Evolutionary conservation across 305 asterid genomes (phyloP).

Genomic region (Fraxinus velutina): DNA sequence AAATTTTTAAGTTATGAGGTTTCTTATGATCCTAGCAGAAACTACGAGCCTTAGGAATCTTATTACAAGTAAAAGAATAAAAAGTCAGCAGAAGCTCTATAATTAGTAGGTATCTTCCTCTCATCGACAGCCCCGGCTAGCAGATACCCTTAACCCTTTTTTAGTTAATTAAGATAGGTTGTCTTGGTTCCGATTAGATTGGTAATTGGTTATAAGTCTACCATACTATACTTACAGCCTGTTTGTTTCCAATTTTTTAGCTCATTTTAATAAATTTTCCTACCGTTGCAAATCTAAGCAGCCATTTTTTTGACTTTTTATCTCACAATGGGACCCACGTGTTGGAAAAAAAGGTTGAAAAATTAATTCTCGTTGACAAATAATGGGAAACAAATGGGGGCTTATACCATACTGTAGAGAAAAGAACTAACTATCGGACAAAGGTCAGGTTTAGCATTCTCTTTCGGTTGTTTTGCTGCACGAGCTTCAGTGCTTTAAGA

Average conservation of each 20-base stretch:
- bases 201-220: background rate
- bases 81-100: background rate
- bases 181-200: background rate
- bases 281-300: too few species aligned
- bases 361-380: too few species aligned
- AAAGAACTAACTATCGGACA: background rate
- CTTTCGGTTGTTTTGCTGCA: background rate
- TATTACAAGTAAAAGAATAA: background rate
- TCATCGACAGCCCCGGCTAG: background rate
- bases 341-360: too few species aligned
- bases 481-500: background rate
- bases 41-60: background rate
- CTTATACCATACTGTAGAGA: background rate
- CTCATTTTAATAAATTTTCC: too few species aligned
- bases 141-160: background rate
- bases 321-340: too few species aligned
- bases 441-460: background rate
- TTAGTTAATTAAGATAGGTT: background rate
- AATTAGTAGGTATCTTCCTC: background rate
- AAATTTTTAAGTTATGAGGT: background rate
- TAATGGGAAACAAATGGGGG: too few species aligned
- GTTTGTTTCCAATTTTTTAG: too few species aligned
- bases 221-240: background rate
- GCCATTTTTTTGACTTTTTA: too few species aligned
- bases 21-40: background rate